Evolutionary conservation across 768 basidiomycete species (phyloP).

Genomic region (Tephrocybe sp.): DNA sequence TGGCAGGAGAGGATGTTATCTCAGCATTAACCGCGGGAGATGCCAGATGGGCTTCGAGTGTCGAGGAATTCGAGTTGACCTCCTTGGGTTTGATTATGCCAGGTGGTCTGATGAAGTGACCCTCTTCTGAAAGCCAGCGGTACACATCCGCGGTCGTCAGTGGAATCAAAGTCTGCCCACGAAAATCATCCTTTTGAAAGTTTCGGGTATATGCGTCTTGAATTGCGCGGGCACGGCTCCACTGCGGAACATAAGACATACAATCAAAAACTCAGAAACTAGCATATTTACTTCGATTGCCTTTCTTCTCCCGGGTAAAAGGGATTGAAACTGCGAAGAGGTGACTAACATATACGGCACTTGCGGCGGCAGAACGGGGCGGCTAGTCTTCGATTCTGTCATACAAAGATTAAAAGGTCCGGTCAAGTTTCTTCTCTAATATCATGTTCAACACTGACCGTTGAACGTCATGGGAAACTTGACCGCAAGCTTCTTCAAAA

Average conservation of each 20-base stretch:
- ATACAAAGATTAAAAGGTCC: background rate
- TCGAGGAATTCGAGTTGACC: conserved; percentile 4
- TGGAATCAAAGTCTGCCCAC: conserved; percentile 18
- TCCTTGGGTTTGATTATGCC: background rate
- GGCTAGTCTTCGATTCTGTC: conserved; percentile 27
- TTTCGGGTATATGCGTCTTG: conserved; percentile 37
- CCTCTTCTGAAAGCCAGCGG: conserved; percentile 44
- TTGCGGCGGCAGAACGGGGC: conserved; percentile 18
- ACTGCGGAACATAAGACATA: conserved; percentile 28
- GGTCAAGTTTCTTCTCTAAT: background rate
- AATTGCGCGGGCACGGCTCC: conserved; percentile 47
- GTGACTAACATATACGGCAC: conserved; percentile 43
- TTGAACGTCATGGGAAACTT: conserved; percentile 44
- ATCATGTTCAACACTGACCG: conserved; percentile 28
- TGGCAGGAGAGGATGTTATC: background rate
- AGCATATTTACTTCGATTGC: conserved; percentile 45
- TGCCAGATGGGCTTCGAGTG: conserved; percentile 18
- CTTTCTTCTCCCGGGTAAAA: conserved; percentile 46
- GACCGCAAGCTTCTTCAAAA: conserved; percentile 31
- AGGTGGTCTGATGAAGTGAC: conserved; percentile 31
- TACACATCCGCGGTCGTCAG: conserved; percentile 45
- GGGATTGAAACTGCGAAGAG: conserved; percentile 32
- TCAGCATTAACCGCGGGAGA: conserved; percentile 21
- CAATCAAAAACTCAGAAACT: background rate
- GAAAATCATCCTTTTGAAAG: conserved; percentile 11